A percentile compares a stretch with the other conserved stretches of the same genome.
Evolutionary conservation across 495 filamentous ascomycete species (phyloP).

Genomic region (Niebla homalea): DNA sequence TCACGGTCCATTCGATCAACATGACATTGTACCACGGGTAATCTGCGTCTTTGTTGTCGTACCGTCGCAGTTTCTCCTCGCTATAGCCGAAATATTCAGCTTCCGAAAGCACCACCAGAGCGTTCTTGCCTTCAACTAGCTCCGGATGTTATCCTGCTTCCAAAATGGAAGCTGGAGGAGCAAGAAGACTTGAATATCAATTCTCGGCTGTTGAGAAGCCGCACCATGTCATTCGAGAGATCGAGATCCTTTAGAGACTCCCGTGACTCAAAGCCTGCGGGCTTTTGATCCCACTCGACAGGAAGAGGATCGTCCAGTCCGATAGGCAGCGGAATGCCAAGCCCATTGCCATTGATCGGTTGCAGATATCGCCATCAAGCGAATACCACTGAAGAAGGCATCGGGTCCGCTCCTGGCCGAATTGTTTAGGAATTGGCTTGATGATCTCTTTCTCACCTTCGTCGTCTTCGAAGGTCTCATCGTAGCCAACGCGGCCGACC

Average conservation of each 20-base stretch:
- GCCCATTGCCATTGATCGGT: not conserved
- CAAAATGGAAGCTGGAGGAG: too few relatives aligned
- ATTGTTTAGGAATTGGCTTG: not conserved
- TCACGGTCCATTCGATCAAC: not conserved
- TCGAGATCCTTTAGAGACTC: too few relatives aligned
- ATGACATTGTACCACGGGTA: not conserved
- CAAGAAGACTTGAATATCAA: too few relatives aligned
- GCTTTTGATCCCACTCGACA: too few relatives aligned
- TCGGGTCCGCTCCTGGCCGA: not conserved
- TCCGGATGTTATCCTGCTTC: too few relatives aligned
- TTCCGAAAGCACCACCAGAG: not conserved
- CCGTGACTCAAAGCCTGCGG: too few relatives aligned
- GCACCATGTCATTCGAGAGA: too few relatives aligned
- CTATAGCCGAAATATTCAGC: not conserved
- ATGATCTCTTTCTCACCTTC: not conserved
- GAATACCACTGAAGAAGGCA: not conserved
- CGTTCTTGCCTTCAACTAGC: not conserved
- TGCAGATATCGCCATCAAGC: not conserved
- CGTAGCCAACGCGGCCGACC: slow-evolving; percentile 2
- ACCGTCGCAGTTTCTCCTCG: not conserved
- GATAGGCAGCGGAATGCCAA: not conserved
- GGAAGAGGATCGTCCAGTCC: too few relatives aligned
- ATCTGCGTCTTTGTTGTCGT: not conserved
- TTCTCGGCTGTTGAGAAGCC: too few relatives aligned
- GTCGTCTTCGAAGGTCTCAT: not conserved